Base-by-base conservation (phyloP, 495 filamentous ascomycete species). In the Podospora pseudopauciseta region DNA sequence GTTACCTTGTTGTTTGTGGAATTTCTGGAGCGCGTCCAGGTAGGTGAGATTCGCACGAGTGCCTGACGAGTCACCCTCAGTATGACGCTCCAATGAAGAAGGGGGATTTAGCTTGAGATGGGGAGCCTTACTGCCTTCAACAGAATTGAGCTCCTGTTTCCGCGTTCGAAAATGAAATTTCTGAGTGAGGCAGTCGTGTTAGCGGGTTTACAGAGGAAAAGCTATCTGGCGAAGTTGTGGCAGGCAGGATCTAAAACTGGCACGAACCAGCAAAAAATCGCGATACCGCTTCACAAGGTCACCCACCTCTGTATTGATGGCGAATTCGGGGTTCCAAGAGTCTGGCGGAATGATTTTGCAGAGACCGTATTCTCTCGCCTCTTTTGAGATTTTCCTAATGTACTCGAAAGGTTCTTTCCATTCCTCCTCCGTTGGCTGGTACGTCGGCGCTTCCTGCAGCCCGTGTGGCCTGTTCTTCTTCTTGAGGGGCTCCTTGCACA, bases 41-140 rank as follows among this genome's bases (percentile, higher is more conserved):
- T 99, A 99, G 70, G 93, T 95, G 67, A 97, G 86, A 78, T 97
- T 98, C 70, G 94, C 92, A 73, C 95, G 92, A 63, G 93, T 97
- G 71, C 93, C 93, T 96, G 79, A 61, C 67, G 63, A 60, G 49
- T 63, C 32, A 49, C 23, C n/a, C 49, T 75, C 59, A 72, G 66
- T 64, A 68, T 55, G 53, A 49, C 32, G 55, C 19, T 57, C 64
- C 6, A 13, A 30, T 39, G 54, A 23, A 60, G 30, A 20, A 26
- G 26, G 39, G 70, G 69, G 69, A 63, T 49, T 64, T 64, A 57
- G 55, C 49, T 49, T 67, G 65, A 71, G 65, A 74, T 71, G 69
- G 74, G 70, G 70, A 76, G 71, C 82, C 90, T 86, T 89, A 95
- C 94, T 94, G 86, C 95, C 95, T 90, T 99, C 95, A 63, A 97